phyloP scores from a whole-genome alignment of 148 eudicot genomes.

The Nepenthes mirabilis region DNA sequence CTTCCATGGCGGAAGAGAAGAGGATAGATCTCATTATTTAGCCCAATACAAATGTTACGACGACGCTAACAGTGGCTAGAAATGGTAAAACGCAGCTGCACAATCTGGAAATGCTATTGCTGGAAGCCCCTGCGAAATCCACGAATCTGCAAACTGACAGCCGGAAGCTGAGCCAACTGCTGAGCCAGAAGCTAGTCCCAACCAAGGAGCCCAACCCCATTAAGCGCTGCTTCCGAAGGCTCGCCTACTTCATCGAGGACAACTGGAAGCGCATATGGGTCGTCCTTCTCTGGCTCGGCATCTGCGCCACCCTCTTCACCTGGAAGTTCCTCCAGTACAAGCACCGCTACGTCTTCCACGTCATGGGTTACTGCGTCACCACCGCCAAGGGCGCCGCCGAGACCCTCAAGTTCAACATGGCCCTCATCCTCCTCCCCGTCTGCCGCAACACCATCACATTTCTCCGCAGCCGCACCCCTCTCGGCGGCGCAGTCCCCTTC shows the following conservation, averaged over 20 bases:
- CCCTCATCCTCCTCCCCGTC: conserved; percentile 41
- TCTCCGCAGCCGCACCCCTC: conserved; percentile 33
- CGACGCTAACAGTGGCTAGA: no score
- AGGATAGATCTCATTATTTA: no score
- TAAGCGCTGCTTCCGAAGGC: conserved; percentile 14
- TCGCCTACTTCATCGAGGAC: conserved; percentile 32
- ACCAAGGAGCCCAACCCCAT: conserved; percentile 39
- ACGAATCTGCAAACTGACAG: conserved; percentile 27
- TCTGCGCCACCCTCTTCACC: conserved; percentile 37
- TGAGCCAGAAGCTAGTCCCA: conserved; percentile 39
- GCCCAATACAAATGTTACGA: no score
- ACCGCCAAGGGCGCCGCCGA: conserved; percentile 50
- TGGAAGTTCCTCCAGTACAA: conserved; percentile 50
- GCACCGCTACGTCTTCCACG: conserved; percentile 29
- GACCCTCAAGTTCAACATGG: conserved; percentile 51
- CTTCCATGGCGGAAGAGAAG: no score
- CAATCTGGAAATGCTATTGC: conserved; percentile 40
- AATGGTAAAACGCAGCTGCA: conserved; percentile 16
- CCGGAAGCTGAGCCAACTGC: conserved; percentile 27
- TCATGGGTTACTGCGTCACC: conserved; percentile 49
- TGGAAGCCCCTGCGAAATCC: conserved; percentile 42
- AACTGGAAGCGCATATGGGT: conserved; percentile 55
- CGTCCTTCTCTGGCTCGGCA: conserved; percentile 31
- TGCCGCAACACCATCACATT: conserved; percentile 50
- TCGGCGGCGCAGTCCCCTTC: conserved; percentile 34